Base-by-base conservation (phyloP, 768 basidiomycete species). In the Lactarius indigo region DNA sequence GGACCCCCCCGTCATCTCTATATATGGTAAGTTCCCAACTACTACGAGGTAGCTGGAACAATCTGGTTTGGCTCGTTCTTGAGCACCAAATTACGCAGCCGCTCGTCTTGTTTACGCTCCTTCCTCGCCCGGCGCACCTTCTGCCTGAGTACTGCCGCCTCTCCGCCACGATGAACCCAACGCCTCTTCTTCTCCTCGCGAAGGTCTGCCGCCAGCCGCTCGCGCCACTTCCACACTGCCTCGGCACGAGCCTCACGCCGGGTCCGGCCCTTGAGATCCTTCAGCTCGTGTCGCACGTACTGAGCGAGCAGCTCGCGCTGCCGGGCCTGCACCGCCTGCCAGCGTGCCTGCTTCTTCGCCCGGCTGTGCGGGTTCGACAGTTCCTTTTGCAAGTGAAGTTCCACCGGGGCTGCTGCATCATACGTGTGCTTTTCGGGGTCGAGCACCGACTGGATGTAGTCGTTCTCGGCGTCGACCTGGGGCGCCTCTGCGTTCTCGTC, bases 321-420 rank as follows among this genome's bases (percentile, higher is more conserved):
- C 68, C 81, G 78, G 20, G 74, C 70, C 69, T 82, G 81, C 69
- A 81, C 82, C 5, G 79, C 80, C 74, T 90, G 85, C 89, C 89
- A 94, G 69, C 92, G 85, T 58, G 80, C 79, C 72, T 90, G 87
- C 75, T 90, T 92, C 80, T 91, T 92, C 10, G 91, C 89, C 23
- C 90, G 87, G 15, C 89, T 86, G 73, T 92, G 88, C 30, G 91
- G 91, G 75, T 93, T 92, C 31, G 90, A 82, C 44, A 94, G 84
- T 72, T 94, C 92, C 68, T 83, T 83, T 55, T 78, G 74, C 64
- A 94, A 76, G 72, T 85, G 85, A 28, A 83, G 73, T 74, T 94
- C 92, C 66, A 91, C 81, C 15, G 90, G 89, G 12, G 80, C 78
- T 17, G 80, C 75, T 13, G 82, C 80, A 35, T 86, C 82, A 68